Evolutionary conservation across 179 eudicot species (phyloP).

Genomic region (Gypsophila paniculata): DNA sequence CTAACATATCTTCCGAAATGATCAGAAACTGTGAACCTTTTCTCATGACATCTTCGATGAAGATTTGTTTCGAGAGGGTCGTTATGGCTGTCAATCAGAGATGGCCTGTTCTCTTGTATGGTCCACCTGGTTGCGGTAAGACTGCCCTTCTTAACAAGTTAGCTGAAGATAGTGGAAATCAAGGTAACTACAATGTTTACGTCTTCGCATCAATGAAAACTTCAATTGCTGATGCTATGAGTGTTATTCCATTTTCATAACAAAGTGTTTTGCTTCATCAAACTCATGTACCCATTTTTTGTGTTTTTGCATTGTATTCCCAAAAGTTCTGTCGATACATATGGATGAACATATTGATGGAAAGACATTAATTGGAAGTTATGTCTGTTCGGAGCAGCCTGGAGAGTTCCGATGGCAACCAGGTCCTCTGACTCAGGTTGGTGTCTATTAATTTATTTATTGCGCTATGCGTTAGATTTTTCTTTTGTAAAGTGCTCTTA

Average conservation of each 20-base stretch:
- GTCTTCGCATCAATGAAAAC: not conserved
- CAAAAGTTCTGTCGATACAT: slow-evolving; percentile 70
- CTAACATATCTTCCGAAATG: slow-evolving; percentile 11
- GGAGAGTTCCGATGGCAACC: slow-evolving; percentile 99
- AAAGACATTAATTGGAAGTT: slow-evolving; percentile 80
- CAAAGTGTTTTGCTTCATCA: not conserved
- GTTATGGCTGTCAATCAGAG: slow-evolving; percentile 73
- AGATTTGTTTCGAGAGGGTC: slow-evolving; percentile 76
- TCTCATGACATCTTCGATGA: slow-evolving; percentile 65
- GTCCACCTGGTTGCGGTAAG: slow-evolving; percentile 91
- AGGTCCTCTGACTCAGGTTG: slow-evolving; percentile 95
- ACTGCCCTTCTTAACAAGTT: slow-evolving; percentile 67
- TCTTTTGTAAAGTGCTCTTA: not conserved
- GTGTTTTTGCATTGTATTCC: slow-evolving; percentile 4
- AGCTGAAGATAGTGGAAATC: slow-evolving; percentile 56
- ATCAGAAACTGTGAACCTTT: slow-evolving; percentile 41
- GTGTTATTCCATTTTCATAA: not conserved
- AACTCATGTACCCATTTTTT: not conserved
- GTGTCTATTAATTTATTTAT: slow-evolving; percentile 10
- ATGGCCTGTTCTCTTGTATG: slow-evolving; percentile 97
- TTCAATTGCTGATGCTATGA: not conserved
- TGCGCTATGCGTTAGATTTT: not conserved
- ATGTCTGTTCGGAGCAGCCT: slow-evolving; percentile 88
- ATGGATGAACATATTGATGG: slow-evolving; percentile 99
- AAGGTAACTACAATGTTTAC: slow-evolving; percentile 39